phyloP scores from a whole-genome alignment of 345 rosid genomes.

The Cardamine chenopodiifolia region DNA sequence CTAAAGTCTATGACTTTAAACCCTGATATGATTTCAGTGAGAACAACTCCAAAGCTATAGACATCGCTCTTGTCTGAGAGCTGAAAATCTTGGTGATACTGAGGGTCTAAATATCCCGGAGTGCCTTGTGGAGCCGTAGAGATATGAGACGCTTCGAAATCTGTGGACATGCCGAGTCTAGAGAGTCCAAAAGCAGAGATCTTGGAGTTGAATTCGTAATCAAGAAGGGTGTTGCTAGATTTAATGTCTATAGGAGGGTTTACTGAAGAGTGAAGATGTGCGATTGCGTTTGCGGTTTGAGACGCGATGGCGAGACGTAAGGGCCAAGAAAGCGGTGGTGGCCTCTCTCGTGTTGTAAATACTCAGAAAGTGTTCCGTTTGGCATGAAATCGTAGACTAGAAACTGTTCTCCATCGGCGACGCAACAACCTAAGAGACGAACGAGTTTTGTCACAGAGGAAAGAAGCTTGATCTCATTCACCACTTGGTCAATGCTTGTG shows the following conservation, averaged over 20 bases:
- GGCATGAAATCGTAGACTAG: slow-evolving; percentile 90
- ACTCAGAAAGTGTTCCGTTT: slow-evolving; percentile 81
- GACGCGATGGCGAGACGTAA: slow-evolving; percentile 64
- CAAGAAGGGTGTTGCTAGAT: slow-evolving; percentile 86
- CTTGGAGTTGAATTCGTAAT: slow-evolving; percentile 63
- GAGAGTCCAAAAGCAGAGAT: slow-evolving; percentile 96
- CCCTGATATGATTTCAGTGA: slow-evolving; percentile 64
- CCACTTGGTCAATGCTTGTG: slow-evolving; percentile 65
- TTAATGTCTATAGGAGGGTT: slow-evolving; percentile 85
- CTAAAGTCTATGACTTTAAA: slow-evolving; percentile 66
- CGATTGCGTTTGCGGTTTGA: slow-evolving; percentile 81
- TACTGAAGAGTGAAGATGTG: slow-evolving; percentile 72
- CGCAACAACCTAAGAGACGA: slow-evolving; percentile 77
- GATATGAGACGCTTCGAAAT: slow-evolving; percentile 67
- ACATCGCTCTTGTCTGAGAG: slow-evolving; percentile 91
- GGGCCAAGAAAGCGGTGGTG: slow-evolving; percentile 62
- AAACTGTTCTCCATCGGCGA: slow-evolving; percentile 71
- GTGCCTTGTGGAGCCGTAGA: slow-evolving; percentile 96
- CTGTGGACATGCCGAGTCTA: slow-evolving; percentile 60
- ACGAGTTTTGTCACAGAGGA: slow-evolving; percentile 80
- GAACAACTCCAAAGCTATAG: slow-evolving; percentile 76
- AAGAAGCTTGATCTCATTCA: slow-evolving; percentile 83
- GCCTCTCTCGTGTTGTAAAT: slow-evolving; percentile 69
- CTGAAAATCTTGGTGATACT: slow-evolving; percentile 80
- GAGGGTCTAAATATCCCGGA: slow-evolving; percentile 89